A percentile compares a stretch with the other conserved stretches of the same genome.
These are phyloP conservation scores for Schwanniomyces sp. DNA, from an alignment of 805 yeast genomes.

Conservation along the genomic window DNA sequence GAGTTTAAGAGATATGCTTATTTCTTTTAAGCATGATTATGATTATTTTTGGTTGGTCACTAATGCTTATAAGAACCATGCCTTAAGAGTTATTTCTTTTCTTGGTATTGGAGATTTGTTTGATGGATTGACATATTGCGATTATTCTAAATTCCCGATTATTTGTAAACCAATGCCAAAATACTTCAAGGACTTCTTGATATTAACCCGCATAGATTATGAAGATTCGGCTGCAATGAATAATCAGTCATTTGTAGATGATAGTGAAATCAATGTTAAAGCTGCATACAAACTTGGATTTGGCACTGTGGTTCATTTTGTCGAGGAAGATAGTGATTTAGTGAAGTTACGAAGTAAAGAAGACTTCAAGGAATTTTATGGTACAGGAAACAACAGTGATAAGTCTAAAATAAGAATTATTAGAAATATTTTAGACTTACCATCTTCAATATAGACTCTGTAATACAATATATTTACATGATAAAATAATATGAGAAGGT, in stretches of 20 bases:
- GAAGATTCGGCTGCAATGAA: conserved; percentile 32
- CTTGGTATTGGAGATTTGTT: conserved; percentile 90
- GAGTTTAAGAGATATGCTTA: conserved; percentile 51
- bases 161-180: conserved; percentile 86
- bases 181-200: conserved; percentile 65
- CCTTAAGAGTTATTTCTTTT: conserved; percentile 70
- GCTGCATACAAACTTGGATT: conserved; percentile 76
- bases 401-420: conserved; percentile 29
- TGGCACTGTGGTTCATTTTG: conserved; percentile 67
- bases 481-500: no score
- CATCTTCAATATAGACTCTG: conserved; percentile 8
- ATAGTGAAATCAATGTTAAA: conserved; percentile 73
- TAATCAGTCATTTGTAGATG: conserved; percentile 78
- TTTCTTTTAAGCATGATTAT: conserved; percentile 48
- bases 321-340: conserved; percentile 65
- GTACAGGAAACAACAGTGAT: conserved; percentile 28
- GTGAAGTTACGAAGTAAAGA: conserved; percentile 25
- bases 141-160: conserved; percentile 68
- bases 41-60: conserved; percentile 89
- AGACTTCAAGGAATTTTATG: conserved; percentile 36
- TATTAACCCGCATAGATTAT: conserved; percentile 56
- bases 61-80: conserved; percentile 92
- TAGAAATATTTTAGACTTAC: conserved; percentile 33
- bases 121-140: conserved; percentile 93
- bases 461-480: no score